Evolutionary conservation across 306 rosid genomes (phyloP).

Genomic region (Vachellia collinsii): DNA sequence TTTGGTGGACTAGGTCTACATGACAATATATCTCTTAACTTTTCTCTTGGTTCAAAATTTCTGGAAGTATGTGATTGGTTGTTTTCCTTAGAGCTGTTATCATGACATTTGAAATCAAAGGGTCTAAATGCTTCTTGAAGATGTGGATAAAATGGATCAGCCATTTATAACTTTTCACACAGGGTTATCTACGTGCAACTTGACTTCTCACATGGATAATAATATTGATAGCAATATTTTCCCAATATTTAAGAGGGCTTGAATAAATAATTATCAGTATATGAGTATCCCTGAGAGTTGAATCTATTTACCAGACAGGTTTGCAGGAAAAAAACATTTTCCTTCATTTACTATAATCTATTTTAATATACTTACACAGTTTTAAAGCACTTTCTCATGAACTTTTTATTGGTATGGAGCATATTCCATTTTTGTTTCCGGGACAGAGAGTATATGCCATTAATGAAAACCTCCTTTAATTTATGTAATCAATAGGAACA

Average conservation of each 20-base stretch:
- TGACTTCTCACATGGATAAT: background rate
- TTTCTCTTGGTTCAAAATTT: constrained; percentile 4
- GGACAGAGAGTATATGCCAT: background rate
- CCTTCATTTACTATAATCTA: background rate
- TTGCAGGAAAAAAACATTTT: background rate
- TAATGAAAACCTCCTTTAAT: background rate
- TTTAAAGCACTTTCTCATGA: background rate
- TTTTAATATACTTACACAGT: background rate
- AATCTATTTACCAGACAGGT: background rate
- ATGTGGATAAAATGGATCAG: constrained; percentile 15
- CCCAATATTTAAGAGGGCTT: background rate
- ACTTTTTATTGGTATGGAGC: background rate
- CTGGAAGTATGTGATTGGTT: background rate
- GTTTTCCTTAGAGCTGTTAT: background rate
- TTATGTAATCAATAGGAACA: no score
- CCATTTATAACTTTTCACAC: background rate
- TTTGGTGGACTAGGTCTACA: background rate
- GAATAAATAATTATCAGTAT: background rate
- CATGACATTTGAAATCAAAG: constrained; percentile 10
- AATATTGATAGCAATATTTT: background rate
- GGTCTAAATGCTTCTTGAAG: constrained; percentile 23
- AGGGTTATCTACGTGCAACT: background rate
- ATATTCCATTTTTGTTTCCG: background rate
- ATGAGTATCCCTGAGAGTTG: background rate
- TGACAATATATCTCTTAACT: background rate